phyloP scores from a whole-genome alignment of 164 flowering plant species.

The Buxus sempervirens region DNA sequence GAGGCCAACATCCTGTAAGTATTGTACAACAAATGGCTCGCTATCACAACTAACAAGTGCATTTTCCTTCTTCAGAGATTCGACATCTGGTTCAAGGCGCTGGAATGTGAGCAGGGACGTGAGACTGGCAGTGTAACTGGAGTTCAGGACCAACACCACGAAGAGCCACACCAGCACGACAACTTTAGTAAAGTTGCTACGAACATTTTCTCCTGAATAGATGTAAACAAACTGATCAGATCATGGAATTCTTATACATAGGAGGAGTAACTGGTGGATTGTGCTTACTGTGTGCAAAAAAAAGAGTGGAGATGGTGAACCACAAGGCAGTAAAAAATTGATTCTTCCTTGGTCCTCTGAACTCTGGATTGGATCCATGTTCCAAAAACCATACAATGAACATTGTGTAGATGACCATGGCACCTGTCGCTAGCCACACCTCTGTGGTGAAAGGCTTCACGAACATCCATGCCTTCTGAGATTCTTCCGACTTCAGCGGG shows the following conservation, averaged over 20 bases:
- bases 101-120: constrained; percentile 45
- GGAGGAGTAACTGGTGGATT: not conserved
- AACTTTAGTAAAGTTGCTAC: constrained; percentile 30
- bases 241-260: no score
- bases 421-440: constrained; percentile 1
- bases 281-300: constrained; percentile 8
- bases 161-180: constrained; percentile 42
- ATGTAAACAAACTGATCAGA: no score
- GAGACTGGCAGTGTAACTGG: constrained; percentile 48
- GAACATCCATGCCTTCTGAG: constrained; percentile 8
- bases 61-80: constrained; percentile 19
- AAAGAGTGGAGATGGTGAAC: constrained; percentile 9
- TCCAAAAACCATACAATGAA: constrained; percentile 7
- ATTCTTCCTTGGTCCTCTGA: constrained; percentile 4
- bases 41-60: constrained; percentile 34
- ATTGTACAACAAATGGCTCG: constrained; percentile 30
- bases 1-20: constrained; percentile 23
- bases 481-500: not conserved
- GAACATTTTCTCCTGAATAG: constrained; percentile 29
- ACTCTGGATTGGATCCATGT: constrained; percentile 8
- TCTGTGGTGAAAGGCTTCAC: constrained; percentile 5
- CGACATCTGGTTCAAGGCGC: constrained; percentile 27
- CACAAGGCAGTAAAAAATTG: constrained; percentile 3
- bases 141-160: constrained; percentile 30
- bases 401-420: constrained; percentile 2